Base-by-base conservation (phyloP, 768 basidiomycete species). In the Gymnopilus junonius region DNA sequence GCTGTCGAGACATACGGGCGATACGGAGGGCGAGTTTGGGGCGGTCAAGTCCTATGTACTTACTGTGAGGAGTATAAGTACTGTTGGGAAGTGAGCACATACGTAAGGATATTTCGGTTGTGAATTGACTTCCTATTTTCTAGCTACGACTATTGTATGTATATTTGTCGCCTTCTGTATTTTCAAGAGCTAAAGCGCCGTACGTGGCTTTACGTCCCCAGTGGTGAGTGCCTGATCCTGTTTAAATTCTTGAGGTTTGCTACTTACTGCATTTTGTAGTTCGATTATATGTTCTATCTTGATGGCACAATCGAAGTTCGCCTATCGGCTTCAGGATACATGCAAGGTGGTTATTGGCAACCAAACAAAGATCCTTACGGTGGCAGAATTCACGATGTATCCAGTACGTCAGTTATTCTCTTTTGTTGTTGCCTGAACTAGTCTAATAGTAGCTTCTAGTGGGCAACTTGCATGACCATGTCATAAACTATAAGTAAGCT, bases 291-390 rank as follows among this genome's bases (percentile, higher is more conserved):
- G 2, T 89, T 89, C 78, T 82, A 85, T 61, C 70, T 88, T 17
- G 88, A 90, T 64, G 88, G 89, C 3, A 87, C 87, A 2, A 82
- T 90, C 23, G 88, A 90, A 75, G 85, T 89, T n/a, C 79, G 85
- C 1, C 32, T 89, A 17, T 89, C 87, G 8, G 88, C 89, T 0
- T 88, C 87, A 3, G 89, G 88, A 1, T 90, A 90, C 69, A 76
- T 90, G 57, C 88, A 89, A 74, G 87, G 85, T 45, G 87, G 84
- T 12, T 86, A 80, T 70, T 89, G 85, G 82, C 82, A 84, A 34
- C 63, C 76, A 1, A 70, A 77, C 17, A 83, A 87, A 72, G 75
- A 75, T 3, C 67, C 74, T 0, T 88, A 88, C 67, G 88, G 88
- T 0, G 77, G 81, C 25, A 80, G 78, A 15, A 87, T 90, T 50